Conservation (phyloP, 768 basidiomycete species). For the Tubosaeta brunneosetosa region DNA sequence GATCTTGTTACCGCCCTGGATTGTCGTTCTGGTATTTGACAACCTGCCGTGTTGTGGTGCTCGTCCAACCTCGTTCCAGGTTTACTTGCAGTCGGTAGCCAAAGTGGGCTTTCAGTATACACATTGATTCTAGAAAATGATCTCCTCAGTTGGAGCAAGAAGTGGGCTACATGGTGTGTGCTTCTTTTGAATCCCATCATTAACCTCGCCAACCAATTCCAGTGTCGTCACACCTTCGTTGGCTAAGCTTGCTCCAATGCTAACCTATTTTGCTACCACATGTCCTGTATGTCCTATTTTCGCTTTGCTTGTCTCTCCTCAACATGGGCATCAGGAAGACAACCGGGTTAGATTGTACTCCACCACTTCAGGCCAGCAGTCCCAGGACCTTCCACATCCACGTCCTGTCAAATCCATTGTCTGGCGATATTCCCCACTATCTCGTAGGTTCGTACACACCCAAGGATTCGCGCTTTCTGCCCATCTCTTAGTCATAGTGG, state of each 20-base stretch:
- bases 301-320: conserved; percentile 2
- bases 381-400: conserved; percentile 68
- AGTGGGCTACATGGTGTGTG: conserved; percentile 65
- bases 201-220: conserved; percentile 20
- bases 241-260: conserved; percentile 67
- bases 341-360: conserved; percentile 61
- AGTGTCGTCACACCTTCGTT: conserved; percentile 47
- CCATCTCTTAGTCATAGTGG: conserved; percentile 41
- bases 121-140: conserved; percentile 77
- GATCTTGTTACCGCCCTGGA: conserved; percentile 59
- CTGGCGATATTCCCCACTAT: conserved; percentile 69
- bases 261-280: conserved; percentile 67
- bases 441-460: conserved; percentile 50
- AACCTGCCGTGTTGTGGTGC: background rate
- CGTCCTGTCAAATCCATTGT: conserved; percentile 63
- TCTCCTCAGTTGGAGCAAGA: conserved; percentile 76
- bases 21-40: conserved; percentile 61
- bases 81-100: conserved; percentile 66
- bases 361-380: conserved; percentile 66
- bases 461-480: background rate
- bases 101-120: conserved; percentile 61
- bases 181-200: background rate
- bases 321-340: conserved; percentile 41
- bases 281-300: conserved; percentile 43
- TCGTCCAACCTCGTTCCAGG: conserved; percentile 44